Conservation (phyloP, 2,329 filamentous ascomycete genomes). For the Diaporthe sp. region DNA sequence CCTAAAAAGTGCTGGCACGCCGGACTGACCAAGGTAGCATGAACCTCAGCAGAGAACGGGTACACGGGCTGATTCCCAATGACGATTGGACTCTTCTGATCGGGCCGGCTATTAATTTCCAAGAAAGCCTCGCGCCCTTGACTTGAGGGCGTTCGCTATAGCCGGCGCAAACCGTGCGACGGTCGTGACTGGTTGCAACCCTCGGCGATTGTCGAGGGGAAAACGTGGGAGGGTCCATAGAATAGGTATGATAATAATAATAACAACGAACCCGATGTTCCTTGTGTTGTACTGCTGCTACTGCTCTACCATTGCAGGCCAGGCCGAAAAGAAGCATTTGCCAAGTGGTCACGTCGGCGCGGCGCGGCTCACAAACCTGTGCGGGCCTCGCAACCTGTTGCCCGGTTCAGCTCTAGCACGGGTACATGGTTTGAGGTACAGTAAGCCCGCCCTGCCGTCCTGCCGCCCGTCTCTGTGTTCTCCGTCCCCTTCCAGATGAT, state of each 20-base stretch:
- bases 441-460: background rate
- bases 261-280: background rate
- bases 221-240: background rate
- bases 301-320: background rate
- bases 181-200: slow-evolving; percentile 8
- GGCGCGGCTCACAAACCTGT: slow-evolving; percentile 17
- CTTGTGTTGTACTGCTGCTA: background rate
- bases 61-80: slow-evolving; percentile 6
- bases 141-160: background rate
- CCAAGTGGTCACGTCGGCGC: slow-evolving; percentile 24
- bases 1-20: slow-evolving; percentile 25
- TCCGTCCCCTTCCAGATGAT: slow-evolving; percentile 22
- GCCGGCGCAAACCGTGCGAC: background rate
- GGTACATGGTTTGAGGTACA: background rate
- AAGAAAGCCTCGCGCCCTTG: background rate
- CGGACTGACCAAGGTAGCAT: slow-evolving; percentile 14
- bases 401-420: slow-evolving; percentile 25
- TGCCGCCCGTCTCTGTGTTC: background rate
- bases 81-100: slow-evolving; percentile 27
- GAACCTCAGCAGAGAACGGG: background rate
- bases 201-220: background rate
- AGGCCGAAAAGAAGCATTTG: slow-evolving; percentile 26
- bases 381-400: slow-evolving; percentile 28
- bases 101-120: slow-evolving; percentile 7
- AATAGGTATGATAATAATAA: background rate